These are phyloP conservation scores for Salvia hispanica DNA, from an alignment of 257 asterid genomes.

Conservation along the genomic window DNA sequence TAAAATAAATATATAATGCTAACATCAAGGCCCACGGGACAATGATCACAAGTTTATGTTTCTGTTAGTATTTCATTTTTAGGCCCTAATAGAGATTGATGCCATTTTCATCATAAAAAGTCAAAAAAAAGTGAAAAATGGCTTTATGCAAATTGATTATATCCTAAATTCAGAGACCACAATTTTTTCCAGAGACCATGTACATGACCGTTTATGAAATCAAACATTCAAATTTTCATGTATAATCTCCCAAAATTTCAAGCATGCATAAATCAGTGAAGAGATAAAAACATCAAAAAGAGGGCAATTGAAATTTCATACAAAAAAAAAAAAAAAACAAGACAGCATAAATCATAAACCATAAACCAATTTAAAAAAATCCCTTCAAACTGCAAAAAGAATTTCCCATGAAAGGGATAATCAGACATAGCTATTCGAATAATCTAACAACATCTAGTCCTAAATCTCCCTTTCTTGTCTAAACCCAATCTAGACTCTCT, in stretches of 20 bases:
- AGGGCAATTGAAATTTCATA: neutral
- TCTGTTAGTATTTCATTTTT: too few species aligned
- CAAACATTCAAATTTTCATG: too few species aligned
- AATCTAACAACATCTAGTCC: slow-evolving; percentile 36
- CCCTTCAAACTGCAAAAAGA: slow-evolving; percentile 43
- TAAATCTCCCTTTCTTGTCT: slow-evolving; percentile 33
- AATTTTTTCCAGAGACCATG: too few species aligned
- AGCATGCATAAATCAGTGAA: neutral
- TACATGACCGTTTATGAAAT: too few species aligned
- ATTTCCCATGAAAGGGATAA: slow-evolving; percentile 28
- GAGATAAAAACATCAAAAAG: neutral
- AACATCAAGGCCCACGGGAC: too few species aligned
- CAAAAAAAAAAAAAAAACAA: neutral
- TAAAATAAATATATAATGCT: too few species aligned
- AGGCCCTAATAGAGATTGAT: too few species aligned
- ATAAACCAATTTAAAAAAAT: slow-evolving; percentile 4
- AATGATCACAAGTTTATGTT: too few species aligned
- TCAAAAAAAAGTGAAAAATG: too few species aligned
- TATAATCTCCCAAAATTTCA: neutral
- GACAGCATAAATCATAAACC: neutral
- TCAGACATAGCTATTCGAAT: slow-evolving; percentile 9
- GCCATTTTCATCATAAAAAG: too few species aligned
- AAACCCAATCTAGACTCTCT: slow-evolving; percentile 33
- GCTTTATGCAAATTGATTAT: too few species aligned
- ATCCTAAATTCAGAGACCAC: too few species aligned